These are phyloP conservation scores for Scenedesmus sp. DNA, from an alignment of 163 green algal genomes.

Conservation along the genomic window DNA sequence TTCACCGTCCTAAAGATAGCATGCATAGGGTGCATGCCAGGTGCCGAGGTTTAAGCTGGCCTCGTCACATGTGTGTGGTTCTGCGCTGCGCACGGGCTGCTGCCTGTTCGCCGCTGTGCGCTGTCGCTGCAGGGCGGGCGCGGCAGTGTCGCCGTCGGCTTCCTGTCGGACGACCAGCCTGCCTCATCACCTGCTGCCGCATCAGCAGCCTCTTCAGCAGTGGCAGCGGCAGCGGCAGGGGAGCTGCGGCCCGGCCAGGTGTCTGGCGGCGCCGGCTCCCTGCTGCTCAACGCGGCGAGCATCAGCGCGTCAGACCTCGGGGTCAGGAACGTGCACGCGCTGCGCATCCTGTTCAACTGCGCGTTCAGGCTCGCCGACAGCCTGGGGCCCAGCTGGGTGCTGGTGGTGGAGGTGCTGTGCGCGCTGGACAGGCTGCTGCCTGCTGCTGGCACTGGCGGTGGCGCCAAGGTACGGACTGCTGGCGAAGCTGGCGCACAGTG, in stretches of 20 bases:
- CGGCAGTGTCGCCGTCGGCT: not conserved
- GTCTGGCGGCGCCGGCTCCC: not conserved
- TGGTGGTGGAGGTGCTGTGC: constrained; percentile 89
- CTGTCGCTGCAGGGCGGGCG: not conserved
- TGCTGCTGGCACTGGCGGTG: constrained; percentile 40
- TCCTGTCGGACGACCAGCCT: not conserved
- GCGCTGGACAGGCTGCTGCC: constrained; percentile 84
- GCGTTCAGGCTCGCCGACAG: constrained; percentile 80
- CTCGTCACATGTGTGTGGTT: no score
- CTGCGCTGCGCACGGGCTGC: not conserved
- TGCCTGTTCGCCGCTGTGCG: not conserved
- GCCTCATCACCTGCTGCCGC: constrained; percentile 8
- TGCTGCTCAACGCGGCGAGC: not conserved
- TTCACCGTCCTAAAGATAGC: no score
- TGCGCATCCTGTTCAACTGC: constrained; percentile 93
- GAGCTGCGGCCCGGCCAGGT: not conserved
- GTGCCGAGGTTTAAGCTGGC: no score
- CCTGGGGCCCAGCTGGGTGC: constrained; percentile 79
- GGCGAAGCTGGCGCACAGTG: not conserved
- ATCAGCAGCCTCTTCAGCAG: not conserved
- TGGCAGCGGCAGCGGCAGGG: not conserved
- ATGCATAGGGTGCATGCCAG: no score
- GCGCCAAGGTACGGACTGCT: constrained; percentile 9
- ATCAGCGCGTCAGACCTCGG: constrained; percentile 63
- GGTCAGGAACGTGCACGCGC: constrained; percentile 86